A percentile compares a stretch with the other conserved stretches of the same genome.
Evolutionary conservation across 108 stramenopile species (phyloP).

Genomic region (Nitzschia sp.): DNA sequence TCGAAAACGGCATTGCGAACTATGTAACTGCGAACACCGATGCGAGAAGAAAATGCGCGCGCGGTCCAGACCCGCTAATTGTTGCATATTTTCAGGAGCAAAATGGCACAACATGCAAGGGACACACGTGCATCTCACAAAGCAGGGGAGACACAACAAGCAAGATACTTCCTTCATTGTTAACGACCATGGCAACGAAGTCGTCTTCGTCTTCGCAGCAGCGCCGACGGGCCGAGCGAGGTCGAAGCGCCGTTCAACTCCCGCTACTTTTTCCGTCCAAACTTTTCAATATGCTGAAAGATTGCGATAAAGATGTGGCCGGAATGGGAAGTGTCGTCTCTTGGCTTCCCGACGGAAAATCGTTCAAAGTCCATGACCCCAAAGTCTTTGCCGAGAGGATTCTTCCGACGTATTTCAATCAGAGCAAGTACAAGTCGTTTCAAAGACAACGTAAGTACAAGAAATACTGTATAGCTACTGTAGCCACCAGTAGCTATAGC

Average conservation of each 20-base stretch:
- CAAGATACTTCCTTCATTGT: too few relatives aligned
- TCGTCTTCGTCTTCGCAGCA: too few relatives aligned
- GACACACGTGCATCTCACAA: too few relatives aligned
- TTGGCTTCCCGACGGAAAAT: constrained; percentile 52
- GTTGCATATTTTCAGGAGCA: too few relatives aligned
- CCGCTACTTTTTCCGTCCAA: constrained; percentile 3
- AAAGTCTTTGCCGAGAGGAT: constrained; percentile 45
- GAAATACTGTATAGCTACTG: not conserved
- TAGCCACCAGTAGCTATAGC: not conserved
- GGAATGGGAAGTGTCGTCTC: constrained; percentile 24
- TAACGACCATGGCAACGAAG: too few relatives aligned
- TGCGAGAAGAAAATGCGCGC: too few relatives aligned
- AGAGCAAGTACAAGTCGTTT: constrained; percentile 75
- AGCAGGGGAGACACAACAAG: too few relatives aligned
- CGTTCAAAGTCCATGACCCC: constrained; percentile 45
- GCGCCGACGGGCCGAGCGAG: not conserved
- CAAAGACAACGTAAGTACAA: constrained; percentile 62
- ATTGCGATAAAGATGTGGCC: constrained; percentile 4
- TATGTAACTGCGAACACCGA: too few relatives aligned
- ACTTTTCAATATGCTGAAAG: not conserved
- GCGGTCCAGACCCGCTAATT: too few relatives aligned
- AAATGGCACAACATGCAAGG: too few relatives aligned
- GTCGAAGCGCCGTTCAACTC: not conserved
- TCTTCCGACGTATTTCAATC: constrained; percentile 77
- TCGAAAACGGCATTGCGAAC: too few relatives aligned